Conservation (phyloP, 805 yeast genomes). For the Zygosaccharomyces kombuchaensis region DNA sequence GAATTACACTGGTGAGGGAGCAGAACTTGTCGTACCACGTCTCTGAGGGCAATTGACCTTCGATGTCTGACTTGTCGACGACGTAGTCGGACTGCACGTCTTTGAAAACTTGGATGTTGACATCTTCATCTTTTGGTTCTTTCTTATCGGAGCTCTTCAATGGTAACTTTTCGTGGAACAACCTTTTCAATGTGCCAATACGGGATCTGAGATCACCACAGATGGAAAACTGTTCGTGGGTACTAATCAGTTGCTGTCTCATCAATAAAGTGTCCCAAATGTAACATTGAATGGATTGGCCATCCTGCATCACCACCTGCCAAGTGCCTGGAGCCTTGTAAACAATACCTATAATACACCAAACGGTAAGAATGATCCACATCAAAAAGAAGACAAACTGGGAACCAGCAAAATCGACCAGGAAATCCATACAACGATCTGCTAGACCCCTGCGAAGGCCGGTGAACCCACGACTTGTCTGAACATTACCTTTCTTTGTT, state of each 20-base stretch:
- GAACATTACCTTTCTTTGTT: constrained; percentile 16
- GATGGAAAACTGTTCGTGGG: constrained; percentile 28
- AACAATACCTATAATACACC: constrained; percentile 31
- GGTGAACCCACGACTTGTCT: constrained; percentile 24
- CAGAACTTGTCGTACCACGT: constrained; percentile 37
- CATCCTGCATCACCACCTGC: constrained; percentile 43
- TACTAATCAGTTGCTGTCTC: constrained; percentile 37
- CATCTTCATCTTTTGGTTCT: not conserved
- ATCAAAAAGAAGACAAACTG: constrained; percentile 27
- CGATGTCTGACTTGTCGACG: constrained; percentile 4
- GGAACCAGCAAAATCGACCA: constrained; percentile 30
- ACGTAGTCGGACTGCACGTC: constrained; percentile 5
- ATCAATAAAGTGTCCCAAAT: constrained; percentile 40
- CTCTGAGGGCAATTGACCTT: constrained; percentile 23
- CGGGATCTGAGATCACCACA: constrained; percentile 32
- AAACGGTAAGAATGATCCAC: constrained; percentile 27
- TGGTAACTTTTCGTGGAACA: constrained; percentile 9
- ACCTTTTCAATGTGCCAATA: constrained; percentile 20
- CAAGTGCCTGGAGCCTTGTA: constrained; percentile 34
- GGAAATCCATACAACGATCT: constrained; percentile 23
- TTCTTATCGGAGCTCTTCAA: not conserved
- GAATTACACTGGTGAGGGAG: constrained; percentile 19
- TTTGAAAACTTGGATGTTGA: not conserved
- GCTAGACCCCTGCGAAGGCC: constrained; percentile 25
- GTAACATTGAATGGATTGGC: constrained; percentile 39